Evolutionary conservation across 768 basidiomycete species (phyloP).

Genomic region (Tylopilus felleus): DNA sequence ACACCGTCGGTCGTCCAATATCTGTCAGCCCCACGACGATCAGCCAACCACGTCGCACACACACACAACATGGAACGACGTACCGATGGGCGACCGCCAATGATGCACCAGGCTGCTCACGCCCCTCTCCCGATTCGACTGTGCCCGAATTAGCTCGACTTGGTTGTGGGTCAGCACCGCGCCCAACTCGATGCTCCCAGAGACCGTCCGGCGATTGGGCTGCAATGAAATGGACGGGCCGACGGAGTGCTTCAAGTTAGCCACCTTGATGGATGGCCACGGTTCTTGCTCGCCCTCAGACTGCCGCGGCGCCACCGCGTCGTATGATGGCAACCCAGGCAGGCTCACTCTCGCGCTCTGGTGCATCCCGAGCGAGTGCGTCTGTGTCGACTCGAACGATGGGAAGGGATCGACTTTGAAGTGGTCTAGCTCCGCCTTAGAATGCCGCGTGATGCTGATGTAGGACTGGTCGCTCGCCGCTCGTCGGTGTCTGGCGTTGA

Average conservation of each 20-base stretch:
- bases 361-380: background rate
- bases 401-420: background rate
- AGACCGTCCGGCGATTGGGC: constrained; percentile 25
- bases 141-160: constrained; percentile 43
- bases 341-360: background rate
- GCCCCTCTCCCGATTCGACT: constrained; percentile 29
- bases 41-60: background rate
- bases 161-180: constrained; percentile 34
- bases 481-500: background rate
- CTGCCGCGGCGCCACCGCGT: constrained; percentile 26
- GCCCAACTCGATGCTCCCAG: constrained; percentile 24
- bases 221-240: constrained; percentile 11
- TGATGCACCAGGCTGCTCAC: constrained; percentile 54
- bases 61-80: constrained; percentile 8
- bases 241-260: constrained; percentile 4
- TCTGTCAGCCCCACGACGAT: constrained; percentile 3
- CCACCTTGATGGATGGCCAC: constrained; percentile 14
- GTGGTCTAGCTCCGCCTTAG: background rate
- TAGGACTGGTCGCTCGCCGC: constrained; percentile 1
- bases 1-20: constrained; percentile 8
- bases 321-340: constrained; percentile 25
- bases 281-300: background rate
- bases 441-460: constrained; percentile 9
- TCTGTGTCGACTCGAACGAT: background rate
- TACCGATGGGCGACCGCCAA: constrained; percentile 71